phyloP scores from a whole-genome alignment of 2,329 filamentous ascomycete species.

The Phialemoniopsis sp. region DNA sequence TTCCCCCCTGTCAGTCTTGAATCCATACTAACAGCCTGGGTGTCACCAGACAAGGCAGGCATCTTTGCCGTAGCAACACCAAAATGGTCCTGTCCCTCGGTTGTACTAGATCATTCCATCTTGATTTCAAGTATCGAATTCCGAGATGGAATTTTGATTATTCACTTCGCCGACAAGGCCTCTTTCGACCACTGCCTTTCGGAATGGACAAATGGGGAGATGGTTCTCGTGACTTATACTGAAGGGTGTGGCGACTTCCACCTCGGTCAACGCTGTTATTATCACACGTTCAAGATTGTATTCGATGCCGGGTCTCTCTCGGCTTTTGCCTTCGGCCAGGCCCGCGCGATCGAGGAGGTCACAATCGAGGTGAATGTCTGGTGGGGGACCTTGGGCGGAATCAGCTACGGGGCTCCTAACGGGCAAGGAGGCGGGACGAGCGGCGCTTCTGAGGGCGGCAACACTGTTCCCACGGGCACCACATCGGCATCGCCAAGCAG shows the following conservation, averaged over 20 bases:
- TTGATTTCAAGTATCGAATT: no score
- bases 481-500: conserved; percentile 1
- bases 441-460: neutral
- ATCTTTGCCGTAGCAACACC: no score
- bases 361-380: conserved; percentile 9
- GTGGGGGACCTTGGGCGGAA: neutral
- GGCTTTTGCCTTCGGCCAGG: conserved; percentile 12
- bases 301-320: conserved; percentile 8
- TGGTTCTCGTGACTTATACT: conserved; percentile 17
- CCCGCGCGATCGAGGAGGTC: conserved; percentile 12
- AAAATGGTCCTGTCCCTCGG: no score
- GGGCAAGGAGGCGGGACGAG: neutral
- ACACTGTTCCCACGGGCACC: neutral
- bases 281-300: conserved; percentile 14
- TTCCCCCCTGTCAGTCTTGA: no score
- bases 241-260: conserved; percentile 18
- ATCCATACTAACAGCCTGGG: no score
- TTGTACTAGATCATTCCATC: no score
- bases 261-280: conserved; percentile 22
- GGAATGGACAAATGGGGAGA: no score
- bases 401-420: neutral
- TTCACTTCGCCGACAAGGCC: no score
- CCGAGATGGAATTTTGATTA: no score
- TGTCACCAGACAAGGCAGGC: no score
- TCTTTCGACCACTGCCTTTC: no score